These are phyloP conservation scores for Candida boidinii DNA, from an alignment of 805 yeast genomes.

Conservation along the genomic window DNA sequence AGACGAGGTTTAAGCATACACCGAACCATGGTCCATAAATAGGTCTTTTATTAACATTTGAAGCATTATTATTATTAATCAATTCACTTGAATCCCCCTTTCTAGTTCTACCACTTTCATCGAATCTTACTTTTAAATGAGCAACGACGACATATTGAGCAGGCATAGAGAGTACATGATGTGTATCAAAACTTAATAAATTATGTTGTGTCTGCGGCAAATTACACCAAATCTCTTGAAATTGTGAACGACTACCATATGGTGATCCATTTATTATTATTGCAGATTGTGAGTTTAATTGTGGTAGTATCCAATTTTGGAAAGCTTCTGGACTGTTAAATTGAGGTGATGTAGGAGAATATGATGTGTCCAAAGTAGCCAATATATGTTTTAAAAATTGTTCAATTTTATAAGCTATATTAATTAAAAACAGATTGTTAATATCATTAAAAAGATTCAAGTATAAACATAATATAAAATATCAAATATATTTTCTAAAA, in stretches of 20 bases:
- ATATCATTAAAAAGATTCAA: too few species aligned
- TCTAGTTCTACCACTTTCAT: conserved; percentile 64
- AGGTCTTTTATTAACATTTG: conserved; percentile 29
- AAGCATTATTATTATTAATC: conserved; percentile 14
- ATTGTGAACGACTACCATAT: conserved; percentile 38
- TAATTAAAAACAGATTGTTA: too few species aligned
- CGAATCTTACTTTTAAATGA: conserved; percentile 58
- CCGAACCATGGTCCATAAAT: conserved; percentile 70
- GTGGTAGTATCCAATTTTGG: conserved; percentile 28
- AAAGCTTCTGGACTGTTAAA: conserved; percentile 11
- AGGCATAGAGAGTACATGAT: conserved; percentile 29
- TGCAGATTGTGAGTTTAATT: conserved; percentile 41
- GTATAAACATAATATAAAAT: too few species aligned
- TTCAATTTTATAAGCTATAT: conserved; percentile 5
- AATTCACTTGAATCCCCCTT: conserved; percentile 58
- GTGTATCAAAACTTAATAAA: conserved; percentile 57
- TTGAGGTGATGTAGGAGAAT: background rate
- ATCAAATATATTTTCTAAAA: too few species aligned
- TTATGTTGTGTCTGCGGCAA: conserved; percentile 55
- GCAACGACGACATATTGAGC: conserved; percentile 36
- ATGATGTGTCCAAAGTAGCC: conserved; percentile 4
- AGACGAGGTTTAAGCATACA: conserved; percentile 47
- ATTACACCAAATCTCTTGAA: conserved; percentile 51
- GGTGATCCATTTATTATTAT: conserved; percentile 55
- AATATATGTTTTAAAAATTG: conserved; percentile 5